phyloP scores from a whole-genome alignment of 371 early-diverging fungal genomes.

The Mortierella sp. region DNA sequence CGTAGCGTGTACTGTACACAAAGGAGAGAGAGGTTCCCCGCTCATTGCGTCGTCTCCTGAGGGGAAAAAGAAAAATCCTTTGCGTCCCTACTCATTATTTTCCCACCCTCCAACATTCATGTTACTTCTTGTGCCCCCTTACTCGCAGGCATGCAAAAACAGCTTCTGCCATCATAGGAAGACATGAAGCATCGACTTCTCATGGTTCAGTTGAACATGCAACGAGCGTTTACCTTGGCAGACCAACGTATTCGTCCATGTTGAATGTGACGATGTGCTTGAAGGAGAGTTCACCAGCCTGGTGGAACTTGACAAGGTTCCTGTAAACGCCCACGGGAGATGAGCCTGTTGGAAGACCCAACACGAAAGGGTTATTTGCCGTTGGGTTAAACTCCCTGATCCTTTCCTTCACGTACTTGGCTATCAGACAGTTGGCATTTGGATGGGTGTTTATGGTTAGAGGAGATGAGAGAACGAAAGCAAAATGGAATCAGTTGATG shows the following conservation, averaged over 20 bases:
- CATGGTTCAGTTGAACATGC: neutral
- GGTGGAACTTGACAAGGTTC: conserved; percentile 70
- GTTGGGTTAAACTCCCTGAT: conserved; percentile 85
- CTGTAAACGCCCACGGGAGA: conserved; percentile 85
- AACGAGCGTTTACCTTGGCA: conserved; percentile 53
- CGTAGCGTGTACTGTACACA: neutral
- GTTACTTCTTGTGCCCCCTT: neutral
- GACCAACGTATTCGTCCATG: conserved; percentile 83
- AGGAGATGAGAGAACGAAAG: neutral
- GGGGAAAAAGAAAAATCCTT: neutral
- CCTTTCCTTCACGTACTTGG: conserved; percentile 85
- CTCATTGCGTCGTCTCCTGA: too few relatives aligned
- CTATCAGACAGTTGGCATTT: conserved; percentile 54
- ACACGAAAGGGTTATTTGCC: conserved; percentile 82
- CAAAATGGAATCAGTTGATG: too few relatives aligned
- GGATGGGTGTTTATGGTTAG: neutral
- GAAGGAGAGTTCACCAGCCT: conserved; percentile 71
- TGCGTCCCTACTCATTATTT: neutral
- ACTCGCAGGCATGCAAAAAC: neutral
- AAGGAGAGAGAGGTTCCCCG: neutral
- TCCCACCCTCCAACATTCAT: neutral
- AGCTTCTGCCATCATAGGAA: neutral
- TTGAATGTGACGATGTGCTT: conserved; percentile 78
- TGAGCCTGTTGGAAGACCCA: conserved; percentile 90
- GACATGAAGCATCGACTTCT: neutral